A percentile compares a stretch with the other conserved stretches of the same genome.
Evolutionary conservation across 1,284 basidiomycete genomes (phyloP).

Genomic region (Apiotrichum veenhuisii): DNA sequence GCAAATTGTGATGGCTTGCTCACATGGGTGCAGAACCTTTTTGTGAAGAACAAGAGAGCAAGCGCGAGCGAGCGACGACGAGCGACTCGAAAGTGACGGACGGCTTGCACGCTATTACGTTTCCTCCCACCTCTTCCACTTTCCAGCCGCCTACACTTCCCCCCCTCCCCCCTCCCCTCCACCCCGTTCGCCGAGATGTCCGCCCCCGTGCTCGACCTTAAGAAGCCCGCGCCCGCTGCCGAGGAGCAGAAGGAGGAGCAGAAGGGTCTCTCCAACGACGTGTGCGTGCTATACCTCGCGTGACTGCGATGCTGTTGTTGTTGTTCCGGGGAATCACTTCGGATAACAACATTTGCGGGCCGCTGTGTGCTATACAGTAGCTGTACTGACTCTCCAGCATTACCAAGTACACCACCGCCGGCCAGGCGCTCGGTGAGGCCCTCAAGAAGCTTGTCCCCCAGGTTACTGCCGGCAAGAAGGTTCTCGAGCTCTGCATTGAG

Average conservation of each 20-base stretch:
- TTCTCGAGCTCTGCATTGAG: constrained; percentile 81
- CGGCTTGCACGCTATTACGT: background rate
- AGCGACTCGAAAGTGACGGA: no score
- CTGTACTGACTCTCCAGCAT: constrained; percentile 29
- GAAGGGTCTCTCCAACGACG: constrained; percentile 48
- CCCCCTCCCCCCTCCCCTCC: background rate
- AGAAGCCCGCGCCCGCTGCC: constrained; percentile 38
- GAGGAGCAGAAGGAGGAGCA: constrained; percentile 41
- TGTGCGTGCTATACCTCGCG: constrained; percentile 29
- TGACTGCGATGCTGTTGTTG: background rate
- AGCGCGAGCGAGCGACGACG: no score
- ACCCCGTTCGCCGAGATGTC: background rate
- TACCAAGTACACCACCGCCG: constrained; percentile 68
- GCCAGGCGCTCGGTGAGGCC: constrained; percentile 81
- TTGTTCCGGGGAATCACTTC: no score
- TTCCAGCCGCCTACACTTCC: background rate
- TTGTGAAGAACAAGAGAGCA: no score
- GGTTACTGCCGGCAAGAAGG: constrained; percentile 73
- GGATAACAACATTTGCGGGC: no score
- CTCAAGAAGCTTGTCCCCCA: constrained; percentile 79
- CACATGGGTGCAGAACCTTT: no score
- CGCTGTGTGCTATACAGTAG: no score
- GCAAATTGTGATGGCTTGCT: no score
- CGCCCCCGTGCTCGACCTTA: constrained; percentile 36
- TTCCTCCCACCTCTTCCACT: background rate